Conservation (phyloP, 2,329 filamentous ascomycete genomes). For the Hypoxylon sp. region DNA sequence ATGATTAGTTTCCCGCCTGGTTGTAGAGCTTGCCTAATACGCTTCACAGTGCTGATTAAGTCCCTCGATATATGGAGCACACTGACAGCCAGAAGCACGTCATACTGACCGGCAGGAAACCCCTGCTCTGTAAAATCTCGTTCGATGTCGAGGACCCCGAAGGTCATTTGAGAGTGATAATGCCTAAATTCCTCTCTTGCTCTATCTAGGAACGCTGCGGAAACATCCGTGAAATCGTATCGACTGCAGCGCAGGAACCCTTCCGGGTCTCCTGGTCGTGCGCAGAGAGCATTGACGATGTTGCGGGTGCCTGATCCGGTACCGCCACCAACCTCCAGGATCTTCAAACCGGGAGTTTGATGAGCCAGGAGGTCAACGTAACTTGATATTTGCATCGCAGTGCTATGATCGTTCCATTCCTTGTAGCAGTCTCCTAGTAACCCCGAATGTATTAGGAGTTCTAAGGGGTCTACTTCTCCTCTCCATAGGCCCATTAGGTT, state of each 20-base stretch:
- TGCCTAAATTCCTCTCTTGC: conserved; percentile 21
- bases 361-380: conserved; percentile 40
- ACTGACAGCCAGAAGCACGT: conserved; percentile 40
- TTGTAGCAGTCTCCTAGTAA: conserved; percentile 25
- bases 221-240: conserved; percentile 46
- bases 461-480: conserved; percentile 9
- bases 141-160: conserved; percentile 45
- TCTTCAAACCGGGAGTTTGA: conserved; percentile 33
- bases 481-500: conserved; percentile 18
- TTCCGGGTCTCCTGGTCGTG: conserved; percentile 1
- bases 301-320: conserved; percentile 30
- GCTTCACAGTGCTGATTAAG: conserved; percentile 25
- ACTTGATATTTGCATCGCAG: conserved; percentile 16
- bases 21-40: conserved; percentile 35
- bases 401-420: background rate
- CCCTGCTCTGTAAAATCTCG: conserved; percentile 31
- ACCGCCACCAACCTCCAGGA: conserved; percentile 43
- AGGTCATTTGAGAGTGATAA: conserved; percentile 29
- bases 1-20: conserved; percentile 43
- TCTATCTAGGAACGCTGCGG: conserved; percentile 21
- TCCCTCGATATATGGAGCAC: conserved; percentile 38
- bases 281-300: conserved; percentile 17
- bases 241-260: conserved; percentile 25
- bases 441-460: conserved; percentile 15
- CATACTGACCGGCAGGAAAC: conserved; percentile 21